Base-by-base conservation (phyloP, 164 flowering plant species). In the Pachysandra terminalis region DNA sequence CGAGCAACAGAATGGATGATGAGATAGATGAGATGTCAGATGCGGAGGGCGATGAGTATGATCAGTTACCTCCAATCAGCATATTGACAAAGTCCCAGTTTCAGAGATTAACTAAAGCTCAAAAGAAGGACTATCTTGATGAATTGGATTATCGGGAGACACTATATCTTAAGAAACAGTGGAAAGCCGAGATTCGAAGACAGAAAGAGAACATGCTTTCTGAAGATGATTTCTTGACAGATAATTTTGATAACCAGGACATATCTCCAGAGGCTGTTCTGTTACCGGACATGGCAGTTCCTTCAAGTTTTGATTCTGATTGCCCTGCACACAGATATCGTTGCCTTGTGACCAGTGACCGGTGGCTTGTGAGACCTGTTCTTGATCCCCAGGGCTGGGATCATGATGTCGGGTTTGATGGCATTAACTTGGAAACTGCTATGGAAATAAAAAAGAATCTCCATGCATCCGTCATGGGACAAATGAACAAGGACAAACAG, bases 381-480 rank as follows among this genome's bases (percentile, higher is more conserved):
- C 84, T 88, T 60, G 97, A 93, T 77, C 89, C 92, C 35, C 88
- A 90, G 54, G 98, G 98, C 68, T 93, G 98, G 98, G 99, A 96
- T 79, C 95, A 90, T 71, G 98, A 96, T 78, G 88, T 90, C 27
- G 93, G 99, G 62, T 91, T 96, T 73, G 99, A 93, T 81, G 99
- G 99, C 58, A 79, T 96, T 69, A 90, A 81, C 75, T 64, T 96
- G 62, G 98, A 96, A 75, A 79, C 87, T 23, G 77, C 84, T 64
- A 41, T 71, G 52, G 86, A 83, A 70, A 17, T 82, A 51, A 77
- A 63, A 65, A 71, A 61, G 61, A 82, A 91, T 48, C 35, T 86
- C 5, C 77, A 76, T 68, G 81, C 86, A 51, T 83, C 86, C 13
- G 40, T 87, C 56, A 60, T 81, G 5, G 97, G 97, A 68, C 97